Conservation (phyloP, 257 asterid genomes). For the Solanum corneliomulleri region DNA sequence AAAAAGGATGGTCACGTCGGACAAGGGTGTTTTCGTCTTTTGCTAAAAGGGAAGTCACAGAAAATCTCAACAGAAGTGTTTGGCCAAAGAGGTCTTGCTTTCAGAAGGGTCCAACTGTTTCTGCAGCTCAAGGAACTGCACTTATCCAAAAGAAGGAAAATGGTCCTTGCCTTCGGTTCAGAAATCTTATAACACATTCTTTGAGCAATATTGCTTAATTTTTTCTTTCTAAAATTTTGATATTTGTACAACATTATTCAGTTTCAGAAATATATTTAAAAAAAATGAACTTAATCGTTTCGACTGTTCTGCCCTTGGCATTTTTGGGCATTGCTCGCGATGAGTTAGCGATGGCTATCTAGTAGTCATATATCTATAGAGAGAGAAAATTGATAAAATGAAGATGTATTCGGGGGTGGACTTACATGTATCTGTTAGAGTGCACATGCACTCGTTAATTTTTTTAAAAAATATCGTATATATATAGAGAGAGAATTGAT, state of each 20-base stretch:
- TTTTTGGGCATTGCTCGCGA: not conserved
- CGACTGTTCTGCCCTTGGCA: not conserved
- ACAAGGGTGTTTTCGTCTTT: constrained; percentile 66
- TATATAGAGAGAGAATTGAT: too few relatives aligned
- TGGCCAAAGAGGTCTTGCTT: not conserved
- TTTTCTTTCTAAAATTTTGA: not conserved
- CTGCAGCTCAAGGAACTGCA: not conserved
- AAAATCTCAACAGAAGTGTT: not conserved
- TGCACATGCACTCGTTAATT: too few relatives aligned
- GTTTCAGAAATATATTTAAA: not conserved
- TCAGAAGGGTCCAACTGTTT: not conserved
- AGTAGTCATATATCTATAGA: too few relatives aligned
- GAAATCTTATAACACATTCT: not conserved
- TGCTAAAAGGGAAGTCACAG: constrained; percentile 15
- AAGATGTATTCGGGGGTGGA: too few relatives aligned
- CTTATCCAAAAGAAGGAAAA: not conserved
- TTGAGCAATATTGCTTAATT: not conserved
- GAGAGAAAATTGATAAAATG: too few relatives aligned
- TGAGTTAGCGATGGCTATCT: not conserved
- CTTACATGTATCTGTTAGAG: too few relatives aligned
- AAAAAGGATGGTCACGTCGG: constrained; percentile 72
- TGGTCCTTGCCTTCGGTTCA: not conserved
- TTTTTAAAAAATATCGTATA: too few relatives aligned
- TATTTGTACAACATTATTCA: not conserved
- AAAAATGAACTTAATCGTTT: not conserved